Evolutionary conservation across 805 yeast species (phyloP), one percentile per base, ranked within the genome.

Genomic region (Zygotorulaspora chibaensis): DNA sequence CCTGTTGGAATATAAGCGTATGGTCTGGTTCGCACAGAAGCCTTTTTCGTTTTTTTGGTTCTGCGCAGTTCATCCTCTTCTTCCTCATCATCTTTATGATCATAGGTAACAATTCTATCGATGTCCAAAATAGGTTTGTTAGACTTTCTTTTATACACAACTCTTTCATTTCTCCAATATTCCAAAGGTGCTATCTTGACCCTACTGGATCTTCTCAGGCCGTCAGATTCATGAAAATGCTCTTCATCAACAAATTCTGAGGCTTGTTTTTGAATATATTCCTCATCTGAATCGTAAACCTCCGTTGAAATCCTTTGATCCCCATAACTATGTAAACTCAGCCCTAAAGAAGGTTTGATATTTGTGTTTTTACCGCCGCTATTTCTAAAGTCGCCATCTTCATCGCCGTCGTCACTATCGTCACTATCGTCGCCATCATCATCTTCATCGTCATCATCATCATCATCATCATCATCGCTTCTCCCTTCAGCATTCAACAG

Each of bases 111-210:
- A 30, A 84, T 80, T 51, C 76, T 79, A 43, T 76, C 74, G 20
- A 84, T 74, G 35, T 78, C 77, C 42, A 80, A 80, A 7, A 82
- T 74, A 7, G 77, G 71, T 15, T 64, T 65, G n/a, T 54, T 53
- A 3, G 61, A 50, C 13, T 53, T 58, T 40, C 70, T 67, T 35
- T 73, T 69, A 57, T 84, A 88, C 2, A 85, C 76, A 26, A 84
- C 76, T 48, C 80, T 71, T 64, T 88, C 96, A 57, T 85, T 86
- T 61, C 85, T 77, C 96, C 96, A 88, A 61, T 75, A 85, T 2
- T 87, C 90, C 51, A 88, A 67, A 0, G 95, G 91, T 3, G 82
- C 77, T 6, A 84, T 74, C 50, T 77, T 76, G 0, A 79, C 76
- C 56, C 96, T 72, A 27, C 74, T 71, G 0, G 95, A 84, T 52